Evolutionary conservation across 306 rosid species (phyloP).

Genomic region (Sphenostylis stenocarpa): DNA sequence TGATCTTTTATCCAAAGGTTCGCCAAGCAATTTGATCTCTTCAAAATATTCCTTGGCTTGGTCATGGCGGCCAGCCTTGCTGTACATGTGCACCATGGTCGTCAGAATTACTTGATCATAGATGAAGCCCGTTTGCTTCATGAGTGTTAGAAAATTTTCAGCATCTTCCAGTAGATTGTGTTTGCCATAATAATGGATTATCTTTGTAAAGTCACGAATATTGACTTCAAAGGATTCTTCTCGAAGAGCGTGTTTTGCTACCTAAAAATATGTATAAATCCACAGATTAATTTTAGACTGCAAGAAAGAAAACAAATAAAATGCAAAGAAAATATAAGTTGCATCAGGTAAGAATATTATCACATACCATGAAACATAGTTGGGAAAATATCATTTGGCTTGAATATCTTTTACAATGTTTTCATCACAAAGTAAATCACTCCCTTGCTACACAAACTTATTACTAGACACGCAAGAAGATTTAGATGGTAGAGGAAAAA

Average conservation of each 20-base stretch:
- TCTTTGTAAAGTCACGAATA: constrained; percentile 77
- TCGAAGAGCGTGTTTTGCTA: constrained; percentile 69
- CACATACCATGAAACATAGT: constrained; percentile 12
- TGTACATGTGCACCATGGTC: constrained; percentile 74
- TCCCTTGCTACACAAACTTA: constrained; percentile 13
- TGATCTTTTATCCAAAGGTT: constrained; percentile 73
- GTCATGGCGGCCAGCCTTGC: constrained; percentile 74
- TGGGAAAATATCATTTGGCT: constrained; percentile 1
- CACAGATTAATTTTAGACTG: constrained; percentile 1
- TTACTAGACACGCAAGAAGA: constrained; percentile 7
- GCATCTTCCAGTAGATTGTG: constrained; percentile 64
- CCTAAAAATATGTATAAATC: constrained; percentile 47
- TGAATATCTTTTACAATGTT: constrained; percentile 1
- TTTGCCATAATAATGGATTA: constrained; percentile 72
- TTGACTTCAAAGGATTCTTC: constrained; percentile 77
- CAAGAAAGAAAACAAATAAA: constrained; percentile 9
- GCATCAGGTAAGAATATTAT: neutral
- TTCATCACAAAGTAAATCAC: neutral
- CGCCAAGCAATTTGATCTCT: constrained; percentile 74
- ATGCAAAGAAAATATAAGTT: neutral
- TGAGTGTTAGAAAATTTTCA: constrained; percentile 35
- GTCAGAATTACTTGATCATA: constrained; percentile 84
- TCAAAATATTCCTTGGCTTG: constrained; percentile 70
- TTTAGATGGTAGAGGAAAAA: neutral
- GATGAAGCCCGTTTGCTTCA: constrained; percentile 67